phyloP scores from a whole-genome alignment of 306 rosid species.

The Acacia confusa region DNA sequence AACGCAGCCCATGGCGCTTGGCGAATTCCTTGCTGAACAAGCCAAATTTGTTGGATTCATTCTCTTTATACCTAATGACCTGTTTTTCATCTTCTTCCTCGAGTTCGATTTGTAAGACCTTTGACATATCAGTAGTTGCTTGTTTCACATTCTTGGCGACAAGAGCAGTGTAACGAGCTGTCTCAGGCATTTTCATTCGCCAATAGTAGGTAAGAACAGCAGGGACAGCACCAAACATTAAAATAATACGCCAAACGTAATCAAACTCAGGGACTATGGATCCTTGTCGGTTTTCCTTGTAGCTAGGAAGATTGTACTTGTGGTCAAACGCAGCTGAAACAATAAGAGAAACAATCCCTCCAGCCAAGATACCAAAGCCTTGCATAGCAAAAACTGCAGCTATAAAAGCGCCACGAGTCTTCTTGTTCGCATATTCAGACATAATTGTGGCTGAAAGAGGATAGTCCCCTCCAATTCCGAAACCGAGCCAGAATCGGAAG shows the following conservation, averaged over 20 bases:
- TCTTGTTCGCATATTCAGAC: slow-evolving; percentile 95
- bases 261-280: slow-evolving; percentile 63
- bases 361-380: slow-evolving; percentile 81
- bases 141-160: slow-evolving; percentile 71
- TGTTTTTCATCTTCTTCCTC: slow-evolving; percentile 53
- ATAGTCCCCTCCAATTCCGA: slow-evolving; percentile 94
- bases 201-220: slow-evolving; percentile 81
- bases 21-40: slow-evolving; percentile 61
- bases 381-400: slow-evolving; percentile 97
- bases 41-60: slow-evolving; percentile 44
- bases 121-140: slow-evolving; percentile 82
- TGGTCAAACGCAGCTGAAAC: slow-evolving; percentile 58
- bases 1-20: slow-evolving; percentile 66
- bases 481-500: slow-evolving; percentile 96
- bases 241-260: slow-evolving; percentile 71
- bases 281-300: not conserved
- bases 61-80: not conserved
- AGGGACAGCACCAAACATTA: slow-evolving; percentile 74
- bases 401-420: slow-evolving; percentile 84
- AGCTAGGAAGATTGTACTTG: slow-evolving; percentile 52
- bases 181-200: slow-evolving; percentile 96
- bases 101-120: slow-evolving; percentile 64
- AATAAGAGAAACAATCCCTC: slow-evolving; percentile 69
- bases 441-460: slow-evolving; percentile 93
- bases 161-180: slow-evolving; percentile 88